Evolutionary conservation across 768 basidiomycete genomes (phyloP), one percentile per base, ranked within the genome.

Genomic region (Lyophyllum shimeji): DNA sequence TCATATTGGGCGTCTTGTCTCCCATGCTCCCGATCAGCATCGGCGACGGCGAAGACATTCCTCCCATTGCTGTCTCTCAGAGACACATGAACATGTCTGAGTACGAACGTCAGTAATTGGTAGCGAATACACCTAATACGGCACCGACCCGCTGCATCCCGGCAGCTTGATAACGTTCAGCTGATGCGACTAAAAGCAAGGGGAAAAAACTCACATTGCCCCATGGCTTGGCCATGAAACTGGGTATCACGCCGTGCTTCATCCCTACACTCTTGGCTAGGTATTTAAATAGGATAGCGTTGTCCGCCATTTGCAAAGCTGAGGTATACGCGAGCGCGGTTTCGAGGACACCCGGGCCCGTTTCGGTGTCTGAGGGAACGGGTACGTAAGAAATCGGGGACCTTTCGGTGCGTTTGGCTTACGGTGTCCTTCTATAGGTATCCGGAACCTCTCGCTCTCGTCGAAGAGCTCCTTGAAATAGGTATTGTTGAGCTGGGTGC

Each of bases 151-250:
- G 60, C 93, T 95, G 68, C 93, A 95, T 2, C 97, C 97, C 33
- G 97, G 95, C 60, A 98, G 82, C 90, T 97, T 62, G 39, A 39
- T 0, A 11, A 0, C 9, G 18, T 34, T 55, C 9, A 50, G 24
- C 11, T 24, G 7, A 18, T 1, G 3, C 8, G 34, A 17, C 12
- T 12, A 39, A 13, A 33, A 9, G 23, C 6, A 17, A 37, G 31
- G 18, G 17, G 24, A 57, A 12, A 52, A 31, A 12, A 76, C 88
- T 66, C 65, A 95, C 94, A 65, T 93, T 86, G 29, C 86, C 87
- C 90, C 93, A 97, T 23, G 95, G 95, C 65, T 98, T 98, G 0
- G 95, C 95, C 96, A 98, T 98, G 73, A 99, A 99, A 57, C 93
- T 96, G 1, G 97, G 96, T 37, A 93, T 82, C 53, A 99, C 78